Conservation (phyloP, 441 rosid genomes). For the Erodium moschatum region DNA sequence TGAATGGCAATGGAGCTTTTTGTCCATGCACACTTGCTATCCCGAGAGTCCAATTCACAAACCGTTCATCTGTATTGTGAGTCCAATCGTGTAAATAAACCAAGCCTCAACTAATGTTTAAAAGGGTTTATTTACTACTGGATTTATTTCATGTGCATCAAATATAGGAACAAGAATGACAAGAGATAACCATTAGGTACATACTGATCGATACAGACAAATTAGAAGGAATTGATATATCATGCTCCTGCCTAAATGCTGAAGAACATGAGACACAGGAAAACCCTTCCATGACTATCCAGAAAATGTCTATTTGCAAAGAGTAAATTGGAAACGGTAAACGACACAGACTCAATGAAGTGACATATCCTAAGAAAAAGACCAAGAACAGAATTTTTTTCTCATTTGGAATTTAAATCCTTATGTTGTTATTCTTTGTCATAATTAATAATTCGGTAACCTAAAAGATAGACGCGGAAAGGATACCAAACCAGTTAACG, state of each 20-base stretch:
- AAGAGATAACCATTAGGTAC: not conserved
- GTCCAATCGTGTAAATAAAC: not conserved
- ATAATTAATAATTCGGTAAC: not conserved
- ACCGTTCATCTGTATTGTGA: conserved; percentile 50
- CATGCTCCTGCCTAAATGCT: not conserved
- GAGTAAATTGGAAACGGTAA: not conserved
- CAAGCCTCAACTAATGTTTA: not conserved
- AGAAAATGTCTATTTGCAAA: not conserved
- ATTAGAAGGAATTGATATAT: not conserved
- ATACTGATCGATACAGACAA: not conserved
- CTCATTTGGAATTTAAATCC: not conserved
- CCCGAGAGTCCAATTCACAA: conserved; percentile 70
- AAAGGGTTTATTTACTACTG: not conserved
- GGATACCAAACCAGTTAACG: not conserved
- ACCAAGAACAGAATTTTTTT: not conserved
- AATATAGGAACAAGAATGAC: not conserved
- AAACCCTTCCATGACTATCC: not conserved
- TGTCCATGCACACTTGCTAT: conserved; percentile 67
- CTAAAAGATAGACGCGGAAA: not conserved
- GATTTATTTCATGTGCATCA: not conserved
- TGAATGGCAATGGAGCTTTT: conserved; percentile 64
- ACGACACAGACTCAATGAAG: not conserved
- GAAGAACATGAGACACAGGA: not conserved
- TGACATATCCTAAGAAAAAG: not conserved
- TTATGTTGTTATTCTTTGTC: not conserved